Percentiles rank a stretch among this genome's conserved stretches.
phyloP scores from a whole-genome alignment of 257 asterid genomes.

The Petunia axillaris region DNA sequence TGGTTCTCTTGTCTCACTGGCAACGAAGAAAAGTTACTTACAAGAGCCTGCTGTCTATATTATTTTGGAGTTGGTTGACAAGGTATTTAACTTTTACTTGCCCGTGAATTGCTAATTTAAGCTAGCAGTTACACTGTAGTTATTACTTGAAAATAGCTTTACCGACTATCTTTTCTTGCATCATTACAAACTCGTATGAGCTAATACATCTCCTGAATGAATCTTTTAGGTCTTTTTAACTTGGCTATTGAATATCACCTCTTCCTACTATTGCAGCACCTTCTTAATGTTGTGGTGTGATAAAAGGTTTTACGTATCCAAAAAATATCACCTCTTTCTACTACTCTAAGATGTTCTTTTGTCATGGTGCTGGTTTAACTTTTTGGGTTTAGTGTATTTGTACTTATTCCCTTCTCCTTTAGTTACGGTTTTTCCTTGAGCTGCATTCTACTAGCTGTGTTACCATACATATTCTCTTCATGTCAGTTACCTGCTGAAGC shows the following conservation, averaged over 20 bases:
- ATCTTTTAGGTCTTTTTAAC: background rate
- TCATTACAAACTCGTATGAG: too few species aligned
- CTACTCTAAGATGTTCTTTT: background rate
- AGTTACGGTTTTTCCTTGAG: background rate
- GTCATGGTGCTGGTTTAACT: background rate
- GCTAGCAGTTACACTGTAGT: background rate
- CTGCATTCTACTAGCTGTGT: background rate
- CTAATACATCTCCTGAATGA: too few species aligned
- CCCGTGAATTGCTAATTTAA: background rate
- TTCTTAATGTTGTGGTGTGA: background rate
- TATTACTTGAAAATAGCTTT: background rate
- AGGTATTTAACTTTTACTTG: conserved; percentile 40
- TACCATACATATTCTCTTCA: background rate
- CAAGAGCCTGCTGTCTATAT: conserved; percentile 84
- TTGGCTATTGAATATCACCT: background rate
- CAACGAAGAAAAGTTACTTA: conserved; percentile 76
- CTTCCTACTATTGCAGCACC: background rate
- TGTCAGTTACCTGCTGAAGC: conserved; percentile 67
- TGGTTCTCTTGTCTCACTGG: conserved; percentile 61
- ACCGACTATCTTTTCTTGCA: background rate
- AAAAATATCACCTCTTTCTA: background rate
- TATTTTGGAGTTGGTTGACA: conserved; percentile 73
- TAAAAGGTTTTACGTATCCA: too few species aligned
- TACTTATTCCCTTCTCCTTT: background rate
- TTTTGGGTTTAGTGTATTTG: background rate